Evolutionary conservation across 2,329 filamentous ascomycete species (phyloP).

Genomic region (Phialophora verrucosa): DNA sequence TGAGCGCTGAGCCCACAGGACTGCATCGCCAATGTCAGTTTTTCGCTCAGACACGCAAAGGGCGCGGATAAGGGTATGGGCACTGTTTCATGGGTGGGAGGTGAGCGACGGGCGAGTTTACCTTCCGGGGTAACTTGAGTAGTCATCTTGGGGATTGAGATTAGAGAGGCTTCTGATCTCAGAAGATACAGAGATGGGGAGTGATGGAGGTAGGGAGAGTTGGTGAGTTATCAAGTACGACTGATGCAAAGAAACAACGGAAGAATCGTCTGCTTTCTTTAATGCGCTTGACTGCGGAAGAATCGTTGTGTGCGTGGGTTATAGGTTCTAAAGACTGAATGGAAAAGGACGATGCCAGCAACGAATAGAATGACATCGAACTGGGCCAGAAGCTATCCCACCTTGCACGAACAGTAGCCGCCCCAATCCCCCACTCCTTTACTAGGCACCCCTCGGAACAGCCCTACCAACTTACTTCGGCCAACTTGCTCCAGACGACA

Average conservation of each 20-base stretch:
- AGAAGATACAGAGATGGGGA: slow-evolving; percentile 14
- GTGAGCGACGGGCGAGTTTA: slow-evolving; percentile 45
- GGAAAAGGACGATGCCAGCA: slow-evolving; percentile 12
- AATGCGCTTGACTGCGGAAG: slow-evolving; percentile 10
- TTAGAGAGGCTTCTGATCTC: slow-evolving; percentile 20
- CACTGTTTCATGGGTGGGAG: not conserved
- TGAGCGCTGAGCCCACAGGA: slow-evolving; percentile 98
- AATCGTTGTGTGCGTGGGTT: slow-evolving; percentile 27
- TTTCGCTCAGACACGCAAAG: not conserved
- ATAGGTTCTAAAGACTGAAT: slow-evolving; percentile 11
- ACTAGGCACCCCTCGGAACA: slow-evolving; percentile 3
- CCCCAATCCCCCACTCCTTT: not conserved
- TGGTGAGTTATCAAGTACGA: slow-evolving; percentile 31
- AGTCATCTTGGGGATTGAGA: slow-evolving; percentile 42
- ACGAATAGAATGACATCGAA: slow-evolving; percentile 1
- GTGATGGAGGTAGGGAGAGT: slow-evolving; percentile 13
- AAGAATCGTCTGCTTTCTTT: slow-evolving; percentile 17
- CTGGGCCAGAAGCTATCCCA: slow-evolving; percentile 6
- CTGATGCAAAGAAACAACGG: slow-evolving; percentile 37
- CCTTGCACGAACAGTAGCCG: not conserved
- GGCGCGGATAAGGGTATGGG: not conserved
- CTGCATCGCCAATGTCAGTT: slow-evolving; percentile 55
- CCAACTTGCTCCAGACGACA: slow-evolving; percentile 2
- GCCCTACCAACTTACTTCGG: slow-evolving; percentile 27
- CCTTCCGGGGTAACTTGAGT: slow-evolving; percentile 54